Base-by-base conservation (phyloP, 2,329 filamentous ascomycete genomes). In the Fusarium nematophilum region DNA sequence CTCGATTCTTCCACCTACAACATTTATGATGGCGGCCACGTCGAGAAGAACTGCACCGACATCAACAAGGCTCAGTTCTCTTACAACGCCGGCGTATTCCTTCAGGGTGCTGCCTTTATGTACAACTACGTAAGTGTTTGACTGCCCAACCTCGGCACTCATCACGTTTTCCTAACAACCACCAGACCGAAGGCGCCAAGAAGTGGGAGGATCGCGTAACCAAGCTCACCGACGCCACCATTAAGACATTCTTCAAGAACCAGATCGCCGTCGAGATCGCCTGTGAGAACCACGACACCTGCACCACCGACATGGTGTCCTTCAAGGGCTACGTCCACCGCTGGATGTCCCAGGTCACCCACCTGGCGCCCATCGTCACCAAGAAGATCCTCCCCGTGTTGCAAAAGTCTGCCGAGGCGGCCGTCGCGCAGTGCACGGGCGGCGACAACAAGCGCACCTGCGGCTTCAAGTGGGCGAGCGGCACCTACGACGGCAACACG, bases 271-370 rank as follows among this genome's bases (percentile, higher is more conserved):
- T 78, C 37, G 88, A 91, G 69, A 74, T 81, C 14, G 80, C 85
- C 6, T 91, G 89, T 73, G 86, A 90, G 62, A 65, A 68, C 34
- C 75, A 77, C 6, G 68, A 66, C 27, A 83, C 77, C 4, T 91
- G 89, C 75, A 85, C 85, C 62, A 81, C 81, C 36, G 89, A 90
- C 62, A 86, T 89, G 74, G 75, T 82, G 53, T 82, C 83, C 6
- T 89, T 87, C 79, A 88, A 89, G 66, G 86, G 84, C 11, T 82
- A 86, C 43, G 73, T 89, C 17, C 77, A 83, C 29, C 79, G 82
- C 17, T 86, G 84, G 81, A 79, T 88, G 63, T 81, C 81, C 7
- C 75, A 79, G 36, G 78, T 81, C 3, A 79, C 81, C 3, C 77
- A 84, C 55, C 64, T 88, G 25, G 84, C 85, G 1, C 85, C 86